phyloP scores from a whole-genome alignment of 176 grass and related monocot species.

The Otatea glauca region DNA sequence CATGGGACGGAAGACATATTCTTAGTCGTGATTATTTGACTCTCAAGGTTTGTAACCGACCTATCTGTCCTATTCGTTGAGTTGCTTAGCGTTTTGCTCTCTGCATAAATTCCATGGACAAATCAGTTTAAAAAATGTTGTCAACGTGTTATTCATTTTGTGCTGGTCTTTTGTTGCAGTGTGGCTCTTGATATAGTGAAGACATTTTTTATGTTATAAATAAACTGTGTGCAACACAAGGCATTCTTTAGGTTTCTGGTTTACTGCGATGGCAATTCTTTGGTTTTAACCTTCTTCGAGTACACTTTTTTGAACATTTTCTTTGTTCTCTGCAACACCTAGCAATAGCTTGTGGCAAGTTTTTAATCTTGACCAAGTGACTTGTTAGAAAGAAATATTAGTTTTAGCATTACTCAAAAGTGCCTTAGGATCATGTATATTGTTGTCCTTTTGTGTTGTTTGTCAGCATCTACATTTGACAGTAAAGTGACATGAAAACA shows the following conservation, averaged over 20 bases:
- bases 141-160: slow-evolving; percentile 11
- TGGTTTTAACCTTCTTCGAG: slow-evolving; percentile 10
- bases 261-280: neutral
- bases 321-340: slow-evolving; percentile 20
- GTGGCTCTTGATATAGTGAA: neutral
- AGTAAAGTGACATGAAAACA: slow-evolving; percentile 6
- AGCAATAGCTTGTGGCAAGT: slow-evolving; percentile 20
- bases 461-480: neutral
- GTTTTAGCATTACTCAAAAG: neutral
- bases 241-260: neutral
- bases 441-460: slow-evolving; percentile 10
- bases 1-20: slow-evolving; percentile 76
- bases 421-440: neutral
- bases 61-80: neutral
- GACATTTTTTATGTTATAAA: slow-evolving; percentile 23
- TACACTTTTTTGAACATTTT: neutral
- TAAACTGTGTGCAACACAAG: slow-evolving; percentile 15
- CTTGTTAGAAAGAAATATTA: slow-evolving; percentile 24
- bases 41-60: slow-evolving; percentile 62
- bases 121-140: slow-evolving; percentile 7
- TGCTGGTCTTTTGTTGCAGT: neutral
- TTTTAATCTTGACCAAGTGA: neutral
- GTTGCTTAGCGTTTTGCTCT: neutral
- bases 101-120: slow-evolving; percentile 5
- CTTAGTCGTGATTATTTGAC: slow-evolving; percentile 99